Evolutionary conservation across 2,329 filamentous ascomycete species (phyloP), one percentile per base, ranked within the genome.

Genomic region (Fusarium cicatricum): DNA sequence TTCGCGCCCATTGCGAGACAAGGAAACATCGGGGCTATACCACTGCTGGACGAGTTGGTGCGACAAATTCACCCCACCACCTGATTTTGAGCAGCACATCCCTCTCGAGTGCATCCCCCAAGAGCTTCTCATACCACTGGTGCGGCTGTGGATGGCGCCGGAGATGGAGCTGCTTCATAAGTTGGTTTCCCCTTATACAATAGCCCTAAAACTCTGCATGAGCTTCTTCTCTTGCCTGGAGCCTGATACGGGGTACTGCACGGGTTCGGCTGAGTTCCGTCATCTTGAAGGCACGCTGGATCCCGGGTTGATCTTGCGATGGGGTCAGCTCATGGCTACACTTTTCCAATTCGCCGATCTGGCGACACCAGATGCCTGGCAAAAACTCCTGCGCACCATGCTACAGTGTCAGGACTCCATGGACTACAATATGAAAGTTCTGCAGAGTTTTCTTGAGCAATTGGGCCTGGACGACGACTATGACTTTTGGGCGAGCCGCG

Each of bases 261-360:
- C 39, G 4, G 64, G 55, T 2, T 45, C 61, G 4, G 46, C 65
- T n/a, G 64, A 66, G 48, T 65, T 66, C 16, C 64, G 64, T 5
- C 17, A 57, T 36, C 48, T 63, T 11, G 55, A 66, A 42, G 55
- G 58, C n/a, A 63, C 44, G 29, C 17, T 67, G 14, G 46, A 65
- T 33, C 61, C 64, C 3, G 61, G 46, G 3, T 39, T 61, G 34
- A 48, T 67, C 19, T 21, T 66, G 11, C 58, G 51, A 19, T 66
- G 57, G 58, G 42, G 50, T 7, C 58, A 67, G 15, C 52, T 67
- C 7, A 48, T 62, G 38, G 31, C 55, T 16, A 50, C 64, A 12
- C 48, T 65, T 6, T 65, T 65, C 28, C 54, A 60, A 19, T 67
- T 67, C 31, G 61, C 51, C 6, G 64, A 67, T 23, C 14, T 46